These are phyloP conservation scores for Zalerion maritima DNA, from an alignment of 495 filamentous ascomycete species.

Conservation along the genomic window DNA sequence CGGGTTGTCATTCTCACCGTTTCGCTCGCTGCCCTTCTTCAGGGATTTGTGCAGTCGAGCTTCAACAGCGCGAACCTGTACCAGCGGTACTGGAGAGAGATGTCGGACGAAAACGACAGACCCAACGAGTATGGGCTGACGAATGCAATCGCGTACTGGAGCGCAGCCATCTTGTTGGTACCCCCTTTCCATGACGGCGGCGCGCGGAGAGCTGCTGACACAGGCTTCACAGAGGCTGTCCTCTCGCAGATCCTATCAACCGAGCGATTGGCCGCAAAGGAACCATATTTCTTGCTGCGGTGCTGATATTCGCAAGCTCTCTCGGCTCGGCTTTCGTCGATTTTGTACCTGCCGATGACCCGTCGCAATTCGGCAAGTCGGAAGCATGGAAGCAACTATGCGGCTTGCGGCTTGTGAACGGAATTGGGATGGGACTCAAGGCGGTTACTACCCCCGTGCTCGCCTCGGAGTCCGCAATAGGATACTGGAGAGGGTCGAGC, in stretches of 20 bases:
- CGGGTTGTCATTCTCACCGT: conserved; percentile 16
- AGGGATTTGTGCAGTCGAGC: conserved; percentile 11
- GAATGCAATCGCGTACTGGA: too few relatives aligned
- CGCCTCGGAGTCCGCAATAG: conserved; percentile 17
- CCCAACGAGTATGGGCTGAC: too few relatives aligned
- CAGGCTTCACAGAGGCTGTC: too few relatives aligned
- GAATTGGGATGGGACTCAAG: conserved; percentile 20
- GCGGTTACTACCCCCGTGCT: conserved; percentile 19
- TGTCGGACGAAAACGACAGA: too few relatives aligned
- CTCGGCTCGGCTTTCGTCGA: conserved; percentile 10
- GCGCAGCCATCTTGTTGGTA: too few relatives aligned
- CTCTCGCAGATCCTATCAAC: conserved; percentile 17
- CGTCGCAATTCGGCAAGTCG: conserved; percentile 2
- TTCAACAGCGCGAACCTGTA: too few relatives aligned
- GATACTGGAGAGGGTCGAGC: conserved; percentile 18
- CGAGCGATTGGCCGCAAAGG: conserved; percentile 15
- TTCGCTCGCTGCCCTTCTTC: conserved; percentile 17
- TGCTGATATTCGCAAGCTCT: conserved; percentile 16
- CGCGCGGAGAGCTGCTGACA: too few relatives aligned
- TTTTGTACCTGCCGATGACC: conserved; percentile 4
- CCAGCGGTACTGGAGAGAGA: too few relatives aligned
- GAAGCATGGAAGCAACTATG: conserved; percentile 6
- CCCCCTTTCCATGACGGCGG: too few relatives aligned
- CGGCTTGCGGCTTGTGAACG: conserved; percentile 13
- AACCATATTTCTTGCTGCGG: conserved; percentile 13